These are phyloP conservation scores for Clitopilus hobsonii DNA, from an alignment of 768 basidiomycete genomes.

Conservation along the genomic window DNA sequence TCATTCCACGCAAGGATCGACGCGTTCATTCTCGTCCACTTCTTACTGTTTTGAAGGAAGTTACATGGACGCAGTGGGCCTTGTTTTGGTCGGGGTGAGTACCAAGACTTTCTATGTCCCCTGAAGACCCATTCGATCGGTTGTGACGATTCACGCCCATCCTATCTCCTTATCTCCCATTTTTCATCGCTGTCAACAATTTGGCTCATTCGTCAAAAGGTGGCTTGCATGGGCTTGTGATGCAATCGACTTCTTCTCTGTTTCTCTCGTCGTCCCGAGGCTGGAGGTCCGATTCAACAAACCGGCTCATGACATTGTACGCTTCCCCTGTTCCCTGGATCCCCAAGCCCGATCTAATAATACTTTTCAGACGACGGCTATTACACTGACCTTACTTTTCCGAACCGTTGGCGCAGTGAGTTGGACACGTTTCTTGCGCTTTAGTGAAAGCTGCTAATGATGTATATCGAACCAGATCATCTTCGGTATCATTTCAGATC, in stretches of 20 bases:
- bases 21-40: slow-evolving; percentile 31
- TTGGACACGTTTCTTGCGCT: too few relatives aligned
- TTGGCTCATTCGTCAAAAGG: slow-evolving; percentile 23
- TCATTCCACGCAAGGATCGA: slow-evolving; percentile 45
- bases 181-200: neutral
- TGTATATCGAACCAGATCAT: slow-evolving; percentile 37
- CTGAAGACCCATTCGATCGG: neutral
- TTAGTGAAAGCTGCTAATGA: too few relatives aligned
- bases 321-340: slow-evolving; percentile 5
- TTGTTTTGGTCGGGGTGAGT: slow-evolving; percentile 61
- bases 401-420: slow-evolving; percentile 68
- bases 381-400: slow-evolving; percentile 92
- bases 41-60: slow-evolving; percentile 32
- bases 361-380: slow-evolving; percentile 57
- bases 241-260: slow-evolving; percentile 84
- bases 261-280: slow-evolving; percentile 49
- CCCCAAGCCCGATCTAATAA: neutral
- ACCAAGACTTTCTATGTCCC: slow-evolving; percentile 15
- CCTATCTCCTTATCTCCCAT: neutral
- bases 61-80: slow-evolving; percentile 53
- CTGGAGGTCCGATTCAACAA: slow-evolving; percentile 46
- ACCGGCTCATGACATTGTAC: slow-evolving; percentile 34
- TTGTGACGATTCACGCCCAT: neutral
- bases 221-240: slow-evolving; percentile 89
- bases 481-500: slow-evolving; percentile 83